Percentiles rank a stretch among this genome's conserved stretches.
Evolutionary conservation across 2,329 filamentous ascomycete genomes (phyloP).

Genomic region (Talaromyces pinophilus): DNA sequence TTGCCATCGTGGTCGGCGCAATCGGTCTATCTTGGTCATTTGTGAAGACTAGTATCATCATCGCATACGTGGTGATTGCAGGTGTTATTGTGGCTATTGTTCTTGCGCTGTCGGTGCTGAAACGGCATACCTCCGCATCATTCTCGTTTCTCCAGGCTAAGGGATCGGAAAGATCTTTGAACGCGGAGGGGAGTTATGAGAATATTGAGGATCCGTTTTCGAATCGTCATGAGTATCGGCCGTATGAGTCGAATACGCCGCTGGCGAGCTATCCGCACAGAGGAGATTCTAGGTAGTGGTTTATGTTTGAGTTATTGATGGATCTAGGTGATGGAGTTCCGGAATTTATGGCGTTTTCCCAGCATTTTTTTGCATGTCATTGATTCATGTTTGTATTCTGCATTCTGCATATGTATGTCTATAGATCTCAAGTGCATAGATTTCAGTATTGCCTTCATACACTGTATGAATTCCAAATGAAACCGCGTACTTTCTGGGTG

Average conservation of each 20-base stretch:
- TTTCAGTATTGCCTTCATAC: not conserved
- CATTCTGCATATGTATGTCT: not conserved
- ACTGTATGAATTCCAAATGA: not conserved
- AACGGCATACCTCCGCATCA: slow-evolving; percentile 6
- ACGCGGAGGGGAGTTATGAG: not conserved
- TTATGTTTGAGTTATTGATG: not conserved
- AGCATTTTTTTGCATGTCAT: not conserved
- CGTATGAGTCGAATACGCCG: slow-evolving; percentile 5
- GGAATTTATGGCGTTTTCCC: not conserved
- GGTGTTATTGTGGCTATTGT: slow-evolving; percentile 14
- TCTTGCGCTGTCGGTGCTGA: slow-evolving; percentile 11
- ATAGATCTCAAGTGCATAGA: not conserved
- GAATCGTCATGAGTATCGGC: slow-evolving; percentile 7
- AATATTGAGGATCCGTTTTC: not conserved
- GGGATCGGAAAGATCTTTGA: not conserved
- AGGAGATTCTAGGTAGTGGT: not conserved
- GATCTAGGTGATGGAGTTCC: not conserved
- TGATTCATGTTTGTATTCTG: not conserved
- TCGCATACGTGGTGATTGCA: slow-evolving; percentile 25
- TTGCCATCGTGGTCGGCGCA: slow-evolving; percentile 28
- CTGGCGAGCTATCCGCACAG: not conserved
- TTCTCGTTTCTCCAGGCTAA: not conserved
- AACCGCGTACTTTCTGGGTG: too few relatives aligned
- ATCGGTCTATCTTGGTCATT: slow-evolving; percentile 28
- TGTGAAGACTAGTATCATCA: slow-evolving; percentile 21